phyloP scores from a whole-genome alignment of 2,329 filamentous ascomycete genomes.

The Xylaria hypoxylon region DNA sequence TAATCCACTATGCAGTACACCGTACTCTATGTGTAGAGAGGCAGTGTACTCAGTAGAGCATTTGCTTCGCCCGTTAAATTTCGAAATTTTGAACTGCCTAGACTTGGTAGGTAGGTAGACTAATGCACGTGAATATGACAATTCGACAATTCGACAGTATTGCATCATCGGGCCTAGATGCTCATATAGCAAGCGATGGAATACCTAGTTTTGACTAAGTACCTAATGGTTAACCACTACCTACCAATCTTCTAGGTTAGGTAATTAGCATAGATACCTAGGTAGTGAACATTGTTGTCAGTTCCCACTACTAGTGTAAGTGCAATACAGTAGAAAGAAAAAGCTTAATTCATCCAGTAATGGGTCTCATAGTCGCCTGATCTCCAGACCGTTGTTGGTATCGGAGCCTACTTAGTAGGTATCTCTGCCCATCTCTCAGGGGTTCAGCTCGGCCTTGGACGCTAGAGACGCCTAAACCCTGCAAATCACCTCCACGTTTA shows the following conservation, averaged over 20 bases:
- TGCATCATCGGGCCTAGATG: slow-evolving; percentile 27
- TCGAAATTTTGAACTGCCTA: too few species aligned
- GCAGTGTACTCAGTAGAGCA: too few species aligned
- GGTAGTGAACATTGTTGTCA: not conserved
- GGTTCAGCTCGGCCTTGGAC: slow-evolving; percentile 20
- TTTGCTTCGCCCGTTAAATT: too few species aligned
- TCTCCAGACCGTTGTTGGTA: slow-evolving; percentile 22
- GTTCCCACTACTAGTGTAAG: slow-evolving; percentile 13
- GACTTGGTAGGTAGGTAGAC: too few species aligned
- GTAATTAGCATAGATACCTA: not conserved
- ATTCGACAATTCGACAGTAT: slow-evolving; percentile 1
- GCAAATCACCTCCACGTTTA: slow-evolving; percentile 36
- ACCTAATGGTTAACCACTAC: not conserved
- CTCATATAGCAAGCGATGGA: not conserved
- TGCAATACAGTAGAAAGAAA: too few species aligned
- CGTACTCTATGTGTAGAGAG: too few species aligned
- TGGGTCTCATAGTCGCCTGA: slow-evolving; percentile 30
- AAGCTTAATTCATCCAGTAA: slow-evolving; percentile 1
- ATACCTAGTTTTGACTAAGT: not conserved
- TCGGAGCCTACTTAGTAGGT: not conserved
- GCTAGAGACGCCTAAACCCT: slow-evolving; percentile 30
- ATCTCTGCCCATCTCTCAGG: slow-evolving; percentile 18
- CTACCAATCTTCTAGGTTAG: not conserved
- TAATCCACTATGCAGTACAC: too few species aligned
- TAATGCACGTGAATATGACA: slow-evolving; percentile 9